Base-by-base conservation (phyloP, 805 yeast genomes). In the Sugiyamaella boreocaroliniensis region DNA sequence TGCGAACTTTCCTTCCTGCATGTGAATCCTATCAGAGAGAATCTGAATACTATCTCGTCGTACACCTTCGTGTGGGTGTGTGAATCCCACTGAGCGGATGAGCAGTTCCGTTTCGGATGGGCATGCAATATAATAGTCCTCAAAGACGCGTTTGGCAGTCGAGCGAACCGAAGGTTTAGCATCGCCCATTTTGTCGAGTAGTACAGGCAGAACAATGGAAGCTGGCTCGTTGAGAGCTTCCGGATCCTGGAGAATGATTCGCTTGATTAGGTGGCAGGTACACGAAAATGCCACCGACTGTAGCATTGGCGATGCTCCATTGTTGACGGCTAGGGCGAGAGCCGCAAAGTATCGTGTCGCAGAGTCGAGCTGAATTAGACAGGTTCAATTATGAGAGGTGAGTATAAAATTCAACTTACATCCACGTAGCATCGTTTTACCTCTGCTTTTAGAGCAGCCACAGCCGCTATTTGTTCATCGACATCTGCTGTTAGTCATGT, bases 211-310 rank as follows among this genome's bases (percentile, higher is more conserved):
- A 43, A 71, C 68, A 14, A 59, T 55, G 34, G 63, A 57, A 9
- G 70, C 61, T 16, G 67, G 61, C n/a, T 56, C 61, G n/a, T 59
- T 53, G 20, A 73, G 61, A 15, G 63, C 62, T 12, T 61, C 54
- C n/a, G 66, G 63, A 40, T 71, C 66, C 50, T 64, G 80, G 58
- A 70, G 68, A 20, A 73, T 69, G 7, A 73, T 68, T 9, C 80
- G 64, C 54, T 75, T 74, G 20, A 73, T 66, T 14, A 77, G 58
- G 58, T 76, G 76, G 55, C 78, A 74, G 16, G 76, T 58, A 29
- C 78, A 63, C 1, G 78, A 71, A 54, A 76, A 75, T 0, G 76
- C 64, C 14, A 67, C 54, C 1, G 61, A 46, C 12, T 55, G 56
- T n/a, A 60, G 53, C 8, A 54, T 51, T 4, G 47, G 51, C 20